Conservation (phyloP, 345 rosid genomes). For the Dipteronia sinensis region DNA sequence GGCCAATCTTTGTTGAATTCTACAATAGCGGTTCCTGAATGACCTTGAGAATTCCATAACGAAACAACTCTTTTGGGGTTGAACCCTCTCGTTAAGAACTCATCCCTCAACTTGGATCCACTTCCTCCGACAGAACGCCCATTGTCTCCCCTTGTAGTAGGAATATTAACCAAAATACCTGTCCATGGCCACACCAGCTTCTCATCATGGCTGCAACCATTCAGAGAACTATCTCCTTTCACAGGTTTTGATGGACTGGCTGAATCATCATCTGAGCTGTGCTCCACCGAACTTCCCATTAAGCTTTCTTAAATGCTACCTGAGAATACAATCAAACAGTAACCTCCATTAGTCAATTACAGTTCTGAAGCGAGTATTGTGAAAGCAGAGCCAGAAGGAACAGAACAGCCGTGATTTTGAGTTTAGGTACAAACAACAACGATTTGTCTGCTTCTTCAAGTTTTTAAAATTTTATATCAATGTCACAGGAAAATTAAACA, state of each 20-base stretch:
- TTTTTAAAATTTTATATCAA: neutral
- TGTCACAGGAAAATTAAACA: neutral
- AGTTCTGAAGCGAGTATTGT: neutral
- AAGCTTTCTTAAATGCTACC: neutral
- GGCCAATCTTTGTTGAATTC: no score
- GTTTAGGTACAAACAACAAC: neutral
- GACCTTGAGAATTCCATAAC: constrained; percentile 80
- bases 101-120: constrained; percentile 87
- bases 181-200: constrained; percentile 85
- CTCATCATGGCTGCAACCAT: constrained; percentile 57
- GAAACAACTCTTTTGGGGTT: constrained; percentile 85
- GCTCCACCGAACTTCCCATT: constrained; percentile 24
- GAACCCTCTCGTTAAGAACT: constrained; percentile 70
- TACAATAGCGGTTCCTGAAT: constrained; percentile 82
- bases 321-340: constrained; percentile 5
- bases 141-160: constrained; percentile 59
- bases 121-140: constrained; percentile 76
- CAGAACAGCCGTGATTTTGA: neutral
- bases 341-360: neutral
- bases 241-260: constrained; percentile 33
- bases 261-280: constrained; percentile 34
- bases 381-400: constrained; percentile 5
- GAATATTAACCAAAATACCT: constrained; percentile 80
- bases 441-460: neutral
- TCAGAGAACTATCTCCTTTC: constrained; percentile 31